phyloP scores from a whole-genome alignment of 805 yeast species.

The Clavispora carvajalis region DNA sequence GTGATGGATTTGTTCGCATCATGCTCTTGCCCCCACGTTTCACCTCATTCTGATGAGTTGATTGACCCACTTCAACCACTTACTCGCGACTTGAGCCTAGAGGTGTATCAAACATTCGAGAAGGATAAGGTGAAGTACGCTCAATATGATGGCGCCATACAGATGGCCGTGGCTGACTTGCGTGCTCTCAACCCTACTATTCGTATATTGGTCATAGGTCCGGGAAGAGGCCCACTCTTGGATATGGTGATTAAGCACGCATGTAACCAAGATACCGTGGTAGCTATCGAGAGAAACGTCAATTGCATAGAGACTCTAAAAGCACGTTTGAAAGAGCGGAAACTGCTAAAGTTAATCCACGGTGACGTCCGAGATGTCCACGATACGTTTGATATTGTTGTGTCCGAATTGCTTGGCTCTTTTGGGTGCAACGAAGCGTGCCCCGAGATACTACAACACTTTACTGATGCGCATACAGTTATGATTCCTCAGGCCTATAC shows the following conservation, averaged over 20 bases:
- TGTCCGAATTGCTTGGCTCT: conserved; percentile 83
- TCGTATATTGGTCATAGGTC: conserved; percentile 64
- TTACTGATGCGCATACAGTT: conserved; percentile 35
- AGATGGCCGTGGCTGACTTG: conserved; percentile 41
- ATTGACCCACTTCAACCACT: conserved; percentile 71
- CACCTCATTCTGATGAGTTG: conserved; percentile 9
- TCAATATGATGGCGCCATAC: conserved; percentile 61
- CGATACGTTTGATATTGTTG: conserved; percentile 44
- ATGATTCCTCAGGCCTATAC: conserved; percentile 47
- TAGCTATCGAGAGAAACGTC: conserved; percentile 69
- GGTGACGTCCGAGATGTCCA: conserved; percentile 49
- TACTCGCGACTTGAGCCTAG: conserved; percentile 47
- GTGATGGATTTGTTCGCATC: background rate
- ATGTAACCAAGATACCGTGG: conserved; percentile 9
- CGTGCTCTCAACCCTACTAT: conserved; percentile 1
- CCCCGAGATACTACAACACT: conserved; percentile 59
- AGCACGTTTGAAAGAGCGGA: conserved; percentile 1
- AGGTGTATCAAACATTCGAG: conserved; percentile 67
- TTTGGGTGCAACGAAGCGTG: conserved; percentile 89
- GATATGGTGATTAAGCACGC: conserved; percentile 28
- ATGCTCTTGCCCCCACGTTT: background rate
- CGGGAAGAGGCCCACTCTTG: conserved; percentile 83
- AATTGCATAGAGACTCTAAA: conserved; percentile 49
- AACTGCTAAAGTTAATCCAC: conserved; percentile 43
- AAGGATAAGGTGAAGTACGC: conserved; percentile 64